Evolutionary conservation across 495 filamentous ascomycete genomes (phyloP).

Genomic region (Clavariopsis aquatica): DNA sequence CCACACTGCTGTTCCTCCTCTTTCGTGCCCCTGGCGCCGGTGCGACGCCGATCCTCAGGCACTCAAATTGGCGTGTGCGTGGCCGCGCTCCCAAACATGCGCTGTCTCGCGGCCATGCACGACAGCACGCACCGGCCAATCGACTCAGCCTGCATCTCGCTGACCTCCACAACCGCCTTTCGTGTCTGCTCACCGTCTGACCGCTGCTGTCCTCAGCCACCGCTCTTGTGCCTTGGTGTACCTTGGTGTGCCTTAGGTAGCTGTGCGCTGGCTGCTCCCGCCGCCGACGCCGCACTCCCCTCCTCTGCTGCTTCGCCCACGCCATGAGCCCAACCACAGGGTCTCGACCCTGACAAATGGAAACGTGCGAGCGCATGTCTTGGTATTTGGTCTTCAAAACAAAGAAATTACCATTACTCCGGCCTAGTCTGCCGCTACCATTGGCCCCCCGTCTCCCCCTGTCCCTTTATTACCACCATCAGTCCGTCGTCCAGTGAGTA

Average conservation of each 20-base stretch:
- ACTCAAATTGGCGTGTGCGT: constrained; percentile 9
- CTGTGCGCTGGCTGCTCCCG: too few species aligned
- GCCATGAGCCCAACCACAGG: background rate
- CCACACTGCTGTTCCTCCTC: too few species aligned
- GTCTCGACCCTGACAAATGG: constrained; percentile 12
- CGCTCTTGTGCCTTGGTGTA: too few species aligned
- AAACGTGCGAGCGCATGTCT: constrained; percentile 3
- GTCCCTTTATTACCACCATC: constrained; percentile 10
- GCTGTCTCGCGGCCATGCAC: constrained; percentile 5
- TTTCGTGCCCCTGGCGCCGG: background rate
- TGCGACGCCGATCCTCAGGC: background rate
- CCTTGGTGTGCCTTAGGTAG: too few species aligned
- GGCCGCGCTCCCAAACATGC: constrained; percentile 8
- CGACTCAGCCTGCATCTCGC: background rate
- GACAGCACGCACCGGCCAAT: constrained; percentile 16
- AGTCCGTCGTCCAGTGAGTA: constrained; percentile 20
- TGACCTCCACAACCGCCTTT: constrained; percentile 15
- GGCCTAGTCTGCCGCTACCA: constrained; percentile 7
- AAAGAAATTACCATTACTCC: constrained; percentile 36
- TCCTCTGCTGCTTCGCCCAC: background rate
- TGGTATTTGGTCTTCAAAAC: constrained; percentile 5
- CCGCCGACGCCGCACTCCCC: background rate
- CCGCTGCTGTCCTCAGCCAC: background rate
- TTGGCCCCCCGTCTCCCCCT: constrained; percentile 8
- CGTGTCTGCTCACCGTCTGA: background rate